Evolutionary conservation across 129 eudicot genomes (phyloP), one percentile per base, ranked within the genome.

Genomic region (Erigeron canadensis): DNA sequence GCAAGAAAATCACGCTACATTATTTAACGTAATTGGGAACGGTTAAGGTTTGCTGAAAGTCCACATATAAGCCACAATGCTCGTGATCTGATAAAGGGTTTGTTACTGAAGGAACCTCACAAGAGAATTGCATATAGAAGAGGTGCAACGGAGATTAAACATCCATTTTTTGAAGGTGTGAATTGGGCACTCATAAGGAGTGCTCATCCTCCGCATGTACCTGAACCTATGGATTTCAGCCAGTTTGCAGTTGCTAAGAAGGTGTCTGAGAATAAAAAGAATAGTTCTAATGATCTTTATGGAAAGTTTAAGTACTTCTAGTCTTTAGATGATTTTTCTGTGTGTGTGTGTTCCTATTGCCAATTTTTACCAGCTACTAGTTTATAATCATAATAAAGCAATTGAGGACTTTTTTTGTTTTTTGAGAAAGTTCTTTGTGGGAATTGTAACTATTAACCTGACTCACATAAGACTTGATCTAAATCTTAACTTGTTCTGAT

Each of bases 181-280:
- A 69, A 69, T 41, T 69, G 74, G 74, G 74, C 74, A 0, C 74
- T 69, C 40, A 63, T 69, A 38, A 56, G 74, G 4, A 69, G 64
- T 54, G 74, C 74, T 54, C 74, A 69, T 18, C 74, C 74, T 38
- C 74, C 74, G 13, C 74, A 69, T 69, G 73, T 68, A 38, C 73
- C 73, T 0, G 62, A 50, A 18, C 73, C 73, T 17, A 16, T 68
- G 37, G 73, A 68, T 38, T 68, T 68, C 41, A 68, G 73, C 34
- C 62, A 68, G 16, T 68, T 68, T 68, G 12, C 56, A 42, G 40
- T 16, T 11, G 75, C 56, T 3, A 71, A 70, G 42, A 56, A 71
- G 23, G 47, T 48, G 8, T n/a, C 73, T 8, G 62, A 53, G 7
- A 68, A 68, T 68, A 37, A 50, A 16, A 71, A 57, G 65, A 71